A percentile compares a stretch with the other conserved stretches of the same genome.
Evolutionary conservation across 495 filamentous ascomycete species (phyloP).

Genomic region (Podospora pseudopauciseta): DNA sequence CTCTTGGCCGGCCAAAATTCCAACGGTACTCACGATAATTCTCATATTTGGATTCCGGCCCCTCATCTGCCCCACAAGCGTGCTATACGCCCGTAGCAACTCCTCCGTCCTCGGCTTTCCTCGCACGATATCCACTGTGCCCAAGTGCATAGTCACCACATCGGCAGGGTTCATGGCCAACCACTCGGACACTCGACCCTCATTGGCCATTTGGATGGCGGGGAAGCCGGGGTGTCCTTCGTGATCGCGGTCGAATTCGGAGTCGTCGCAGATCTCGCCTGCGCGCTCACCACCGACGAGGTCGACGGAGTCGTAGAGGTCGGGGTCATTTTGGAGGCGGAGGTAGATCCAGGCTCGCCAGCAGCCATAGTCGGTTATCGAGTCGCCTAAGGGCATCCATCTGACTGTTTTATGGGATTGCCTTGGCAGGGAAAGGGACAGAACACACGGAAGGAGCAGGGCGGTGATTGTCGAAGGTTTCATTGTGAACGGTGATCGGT

Average conservation of each 20-base stretch:
- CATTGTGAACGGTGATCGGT: background rate
- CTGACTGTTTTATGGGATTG: conserved; percentile 17
- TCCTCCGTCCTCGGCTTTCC: conserved; percentile 40
- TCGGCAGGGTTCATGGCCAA: conserved; percentile 46
- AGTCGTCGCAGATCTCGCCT: conserved; percentile 39
- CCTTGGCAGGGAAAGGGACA: background rate
- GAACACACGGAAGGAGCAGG: background rate
- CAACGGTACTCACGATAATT: conserved; percentile 43
- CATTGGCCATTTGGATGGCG: conserved; percentile 48
- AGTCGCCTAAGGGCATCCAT: conserved; percentile 52
- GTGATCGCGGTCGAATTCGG: conserved; percentile 46
- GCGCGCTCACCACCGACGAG: conserved; percentile 43
- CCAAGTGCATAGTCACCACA: conserved; percentile 51
- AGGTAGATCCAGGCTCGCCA: conserved; percentile 47
- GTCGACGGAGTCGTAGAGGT: conserved; percentile 42
- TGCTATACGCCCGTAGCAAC: conserved; percentile 47
- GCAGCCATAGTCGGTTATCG: conserved; percentile 51
- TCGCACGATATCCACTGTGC: conserved; percentile 51
- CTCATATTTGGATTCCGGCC: conserved; percentile 46
- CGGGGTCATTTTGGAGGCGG: conserved; percentile 41
- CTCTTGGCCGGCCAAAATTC: background rate
- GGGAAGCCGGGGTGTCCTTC: conserved; percentile 54
- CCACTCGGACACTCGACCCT: conserved; percentile 48
- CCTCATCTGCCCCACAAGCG: conserved; percentile 45
- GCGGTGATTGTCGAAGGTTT: background rate